Evolutionary conservation across 73 alveolate species (phyloP), one percentile per base, ranked within the genome.

Genomic region (Vitrella brassicaformis): DNA sequence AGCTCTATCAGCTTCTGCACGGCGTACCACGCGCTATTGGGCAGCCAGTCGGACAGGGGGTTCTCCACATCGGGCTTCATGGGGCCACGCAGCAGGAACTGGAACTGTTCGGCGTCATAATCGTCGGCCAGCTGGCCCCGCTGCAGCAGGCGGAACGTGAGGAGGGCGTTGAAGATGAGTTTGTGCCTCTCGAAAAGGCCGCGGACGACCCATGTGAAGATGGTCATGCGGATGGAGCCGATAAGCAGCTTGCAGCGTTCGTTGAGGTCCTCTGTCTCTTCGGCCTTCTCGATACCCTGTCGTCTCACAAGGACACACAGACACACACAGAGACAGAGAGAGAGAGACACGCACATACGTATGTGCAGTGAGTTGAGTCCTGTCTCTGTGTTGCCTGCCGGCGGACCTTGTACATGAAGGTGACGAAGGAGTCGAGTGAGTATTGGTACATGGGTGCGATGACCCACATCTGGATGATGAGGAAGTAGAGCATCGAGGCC

Each of bases 401-500:
- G 28, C 66, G 66, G 76, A 75, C 82, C 71, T 93, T 95, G 90
- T 93, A 94, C 92, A 95, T 89, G 98, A 97, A 95, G 70, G 94
- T 93, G 67, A 86, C 91, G 87, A 97, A 97, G 69, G 98, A 89
- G 84, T 97, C 98, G 69, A 97, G 92, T 10, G 99, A 95, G 88
- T 91, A 95, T 88, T 97, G 98, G 91, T 97, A 97, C 99, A 97
- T 97, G 86, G 94, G 98, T 86, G 94, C 98, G 80, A 97, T 96
- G 86, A 97, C 94, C 83, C 97, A 91, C 68, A 97, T 90, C 86
- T 94, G 90, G 71, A 97, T 94, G 74, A 97, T 91, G 71, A 95
- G 85, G 98, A 97, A 97, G 91, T 94, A 97, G 72, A 97, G 93
- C 99, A 95, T 95, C 31, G 99, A 97, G 81, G 99, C 99, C 87